Evolutionary conservation across 495 filamentous ascomycete genomes (phyloP).

Genomic region (Aspergillus haitiensis): DNA sequence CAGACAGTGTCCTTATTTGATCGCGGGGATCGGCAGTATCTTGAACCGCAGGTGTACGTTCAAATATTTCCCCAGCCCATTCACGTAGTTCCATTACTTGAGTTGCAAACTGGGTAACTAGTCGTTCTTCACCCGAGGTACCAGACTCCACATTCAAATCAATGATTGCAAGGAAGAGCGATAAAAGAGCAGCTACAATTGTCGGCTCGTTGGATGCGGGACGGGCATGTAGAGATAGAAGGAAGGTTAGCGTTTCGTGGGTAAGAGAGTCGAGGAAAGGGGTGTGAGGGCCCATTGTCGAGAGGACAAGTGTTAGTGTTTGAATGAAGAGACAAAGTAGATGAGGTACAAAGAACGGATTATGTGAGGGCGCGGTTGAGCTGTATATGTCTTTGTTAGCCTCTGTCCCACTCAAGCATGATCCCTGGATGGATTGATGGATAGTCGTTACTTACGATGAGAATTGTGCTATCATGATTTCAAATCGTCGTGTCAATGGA

Average conservation of each 20-base stretch:
- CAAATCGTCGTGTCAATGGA: constrained; percentile 59
- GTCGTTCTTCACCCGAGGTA: constrained; percentile 61
- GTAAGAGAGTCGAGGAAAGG: constrained; percentile 47
- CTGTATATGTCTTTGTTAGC: constrained; percentile 22
- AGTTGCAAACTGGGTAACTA: constrained; percentile 56
- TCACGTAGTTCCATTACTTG: constrained; percentile 45
- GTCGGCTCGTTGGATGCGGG: constrained; percentile 55
- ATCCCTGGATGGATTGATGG: no score
- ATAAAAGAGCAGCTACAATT: constrained; percentile 72
- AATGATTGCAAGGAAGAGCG: constrained; percentile 75
- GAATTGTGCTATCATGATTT: constrained; percentile 48
- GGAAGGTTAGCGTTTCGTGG: constrained; percentile 45
- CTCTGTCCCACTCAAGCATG: background rate
- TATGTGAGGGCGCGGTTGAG: constrained; percentile 39
- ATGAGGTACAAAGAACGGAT: constrained; percentile 45
- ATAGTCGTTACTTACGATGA: constrained; percentile 35
- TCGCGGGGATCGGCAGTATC: constrained; percentile 44
- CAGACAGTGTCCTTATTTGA: constrained; percentile 60
- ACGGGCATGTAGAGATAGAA: constrained; percentile 45
- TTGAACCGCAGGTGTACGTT: constrained; percentile 54
- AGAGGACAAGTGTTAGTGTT: constrained; percentile 51
- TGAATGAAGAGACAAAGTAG: constrained; percentile 53
- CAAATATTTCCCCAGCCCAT: constrained; percentile 63
- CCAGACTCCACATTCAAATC: constrained; percentile 68
- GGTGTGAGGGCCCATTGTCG: constrained; percentile 50